phyloP scores from a whole-genome alignment of 176 grass and related monocot species.

The Canna indica region DNA sequence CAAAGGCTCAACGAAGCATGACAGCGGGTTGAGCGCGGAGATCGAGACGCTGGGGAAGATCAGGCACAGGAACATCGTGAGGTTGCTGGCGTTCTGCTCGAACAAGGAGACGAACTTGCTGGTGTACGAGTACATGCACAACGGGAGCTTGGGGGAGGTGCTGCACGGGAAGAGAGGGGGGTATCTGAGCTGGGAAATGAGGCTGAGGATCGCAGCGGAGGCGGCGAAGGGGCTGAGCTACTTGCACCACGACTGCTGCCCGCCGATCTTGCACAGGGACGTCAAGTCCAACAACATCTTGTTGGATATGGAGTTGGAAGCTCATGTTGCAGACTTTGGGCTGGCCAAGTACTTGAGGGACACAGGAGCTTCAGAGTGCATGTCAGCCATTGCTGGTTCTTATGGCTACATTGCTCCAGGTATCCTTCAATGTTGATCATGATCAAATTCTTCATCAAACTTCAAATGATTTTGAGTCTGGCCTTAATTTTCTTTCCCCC shows the following conservation, averaged over 20 bases:
- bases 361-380: slow-evolving; percentile 71
- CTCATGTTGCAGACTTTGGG: slow-evolving; percentile 87
- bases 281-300: slow-evolving; percentile 99
- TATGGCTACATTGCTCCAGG: slow-evolving; percentile 96
- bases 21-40: slow-evolving; percentile 74
- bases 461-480: neutral
- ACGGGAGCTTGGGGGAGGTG: slow-evolving; percentile 84
- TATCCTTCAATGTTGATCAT: slow-evolving; percentile 7
- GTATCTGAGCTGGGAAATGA: slow-evolving; percentile 62
- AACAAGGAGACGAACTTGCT: slow-evolving; percentile 71
- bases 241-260: slow-evolving; percentile 89
- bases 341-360: slow-evolving; percentile 75
- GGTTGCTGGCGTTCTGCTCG: slow-evolving; percentile 61
- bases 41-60: slow-evolving; percentile 83
- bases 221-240: slow-evolving; percentile 90
- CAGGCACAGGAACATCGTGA: slow-evolving; percentile 83
- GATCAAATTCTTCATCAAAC: neutral
- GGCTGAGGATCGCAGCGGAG: slow-evolving; percentile 76
- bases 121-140: slow-evolving; percentile 92
- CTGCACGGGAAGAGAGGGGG: slow-evolving; percentile 84
- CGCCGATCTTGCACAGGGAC: slow-evolving; percentile 76
- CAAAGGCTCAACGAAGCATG: slow-evolving; percentile 21
- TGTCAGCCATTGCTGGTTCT: slow-evolving; percentile 94
- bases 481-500: too few species aligned
- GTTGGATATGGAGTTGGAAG: slow-evolving; percentile 66